Percentiles rank a stretch among this genome's conserved stretches.
Evolutionary conservation across 1,139 yeast genomes (phyloP).

Genomic region (Geotrichum australiense): DNA sequence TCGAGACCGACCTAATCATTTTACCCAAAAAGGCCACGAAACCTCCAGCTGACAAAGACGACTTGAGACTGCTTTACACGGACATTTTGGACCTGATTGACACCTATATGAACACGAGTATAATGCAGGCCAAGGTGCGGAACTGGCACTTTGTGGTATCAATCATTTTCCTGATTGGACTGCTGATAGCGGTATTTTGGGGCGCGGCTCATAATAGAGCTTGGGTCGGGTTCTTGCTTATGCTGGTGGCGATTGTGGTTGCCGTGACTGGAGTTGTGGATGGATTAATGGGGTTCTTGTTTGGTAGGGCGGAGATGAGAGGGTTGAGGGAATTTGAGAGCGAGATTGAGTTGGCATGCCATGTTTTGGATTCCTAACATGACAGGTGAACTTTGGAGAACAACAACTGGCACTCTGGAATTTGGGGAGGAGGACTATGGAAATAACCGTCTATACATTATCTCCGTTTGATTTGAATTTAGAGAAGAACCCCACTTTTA

Average conservation of each 20-base stretch:
- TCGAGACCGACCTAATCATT: constrained; percentile 47
- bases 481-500: no score
- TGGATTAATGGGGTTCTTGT: constrained; percentile 71
- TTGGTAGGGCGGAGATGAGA: constrained; percentile 72
- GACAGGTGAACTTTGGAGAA: constrained; percentile 51
- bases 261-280: constrained; percentile 63
- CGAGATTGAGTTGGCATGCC: constrained; percentile 31
- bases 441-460: no score
- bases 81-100: constrained; percentile 53
- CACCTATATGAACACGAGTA: constrained; percentile 48
- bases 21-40: constrained; percentile 21
- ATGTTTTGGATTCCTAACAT: constrained; percentile 26
- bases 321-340: constrained; percentile 58
- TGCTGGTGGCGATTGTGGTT: constrained; percentile 41
- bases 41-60: constrained; percentile 14
- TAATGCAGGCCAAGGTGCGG: constrained; percentile 61
- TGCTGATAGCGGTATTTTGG: constrained; percentile 55
- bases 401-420: constrained; percentile 43
- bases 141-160: constrained; percentile 57
- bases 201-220: constrained; percentile 42
- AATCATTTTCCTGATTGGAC: constrained; percentile 42
- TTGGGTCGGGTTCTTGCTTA: constrained; percentile 54
- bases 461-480: no score
- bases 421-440: neutral
- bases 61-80: constrained; percentile 38